These are phyloP conservation scores for Ganoderma leucocontextum DNA, from an alignment of 1,284 basidiomycete genomes.

Conservation along the genomic window DNA sequence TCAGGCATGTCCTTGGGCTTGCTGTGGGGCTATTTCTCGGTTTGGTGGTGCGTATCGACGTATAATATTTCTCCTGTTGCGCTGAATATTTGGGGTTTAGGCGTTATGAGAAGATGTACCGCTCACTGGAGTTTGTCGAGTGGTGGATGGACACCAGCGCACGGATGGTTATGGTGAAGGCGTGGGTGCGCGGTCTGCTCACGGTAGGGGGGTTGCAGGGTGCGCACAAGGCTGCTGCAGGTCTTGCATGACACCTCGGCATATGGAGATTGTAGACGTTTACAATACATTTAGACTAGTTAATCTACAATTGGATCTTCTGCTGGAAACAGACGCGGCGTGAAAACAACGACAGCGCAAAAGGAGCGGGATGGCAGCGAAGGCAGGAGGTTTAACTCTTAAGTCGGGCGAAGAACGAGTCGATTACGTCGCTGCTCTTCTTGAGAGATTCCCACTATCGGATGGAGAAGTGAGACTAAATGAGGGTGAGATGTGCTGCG, in stretches of 20 bases:
- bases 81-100: constrained; percentile 45
- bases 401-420: constrained; percentile 57
- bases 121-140: constrained; percentile 61
- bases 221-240: constrained; percentile 74
- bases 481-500: constrained; percentile 7
- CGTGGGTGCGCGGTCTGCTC: constrained; percentile 73
- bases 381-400: constrained; percentile 42
- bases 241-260: constrained; percentile 50
- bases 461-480: background rate
- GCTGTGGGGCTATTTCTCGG: constrained; percentile 61
- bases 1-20: constrained; percentile 53
- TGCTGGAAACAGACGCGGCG: background rate
- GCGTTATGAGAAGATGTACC: constrained; percentile 64
- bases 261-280: background rate
- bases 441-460: constrained; percentile 69
- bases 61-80: constrained; percentile 5
- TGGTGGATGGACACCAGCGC: constrained; percentile 75
- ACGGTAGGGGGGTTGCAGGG: constrained; percentile 64
- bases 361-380: background rate
- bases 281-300: constrained; percentile 28
- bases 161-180: constrained; percentile 60
- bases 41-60: constrained; percentile 66
- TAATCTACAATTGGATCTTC: constrained; percentile 16
- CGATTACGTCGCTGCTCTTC: constrained; percentile 52
- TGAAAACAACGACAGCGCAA: background rate